These are phyloP conservation scores for Euphorbia pulcherrima DNA, from an alignment of 345 rosid species.

Conservation along the genomic window DNA sequence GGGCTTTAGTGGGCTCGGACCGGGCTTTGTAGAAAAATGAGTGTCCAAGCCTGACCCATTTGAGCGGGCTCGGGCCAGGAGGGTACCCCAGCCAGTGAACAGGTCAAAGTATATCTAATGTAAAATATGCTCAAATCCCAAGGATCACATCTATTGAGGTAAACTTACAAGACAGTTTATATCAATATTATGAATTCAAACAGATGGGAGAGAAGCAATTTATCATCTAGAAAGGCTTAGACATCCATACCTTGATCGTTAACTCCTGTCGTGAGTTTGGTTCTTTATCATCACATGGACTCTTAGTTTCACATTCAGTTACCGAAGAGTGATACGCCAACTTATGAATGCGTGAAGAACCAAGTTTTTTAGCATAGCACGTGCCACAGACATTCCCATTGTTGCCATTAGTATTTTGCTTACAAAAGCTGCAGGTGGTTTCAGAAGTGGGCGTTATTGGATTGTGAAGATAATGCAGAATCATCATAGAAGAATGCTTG, in stretches of 20 bases:
- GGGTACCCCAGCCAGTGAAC: too few species aligned
- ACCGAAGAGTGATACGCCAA: constrained; percentile 22
- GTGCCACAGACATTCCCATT: constrained; percentile 32
- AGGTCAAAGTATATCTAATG: too few species aligned
- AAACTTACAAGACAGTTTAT: too few species aligned
- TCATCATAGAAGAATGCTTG: constrained; percentile 76
- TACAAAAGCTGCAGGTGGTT: constrained; percentile 37
- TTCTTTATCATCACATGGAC: not conserved
- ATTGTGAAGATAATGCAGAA: constrained; percentile 50
- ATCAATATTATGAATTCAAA: too few species aligned
- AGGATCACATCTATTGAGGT: too few species aligned
- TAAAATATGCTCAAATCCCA: too few species aligned
- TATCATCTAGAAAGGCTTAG: not conserved
- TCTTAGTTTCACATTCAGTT: constrained; percentile 3
- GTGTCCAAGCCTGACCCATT: too few species aligned
- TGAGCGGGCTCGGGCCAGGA: too few species aligned
- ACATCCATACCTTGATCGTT: constrained; percentile 11
- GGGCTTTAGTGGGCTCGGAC: too few species aligned
- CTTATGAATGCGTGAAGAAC: constrained; percentile 26
- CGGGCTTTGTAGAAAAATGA: too few species aligned
- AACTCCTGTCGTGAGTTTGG: not conserved
- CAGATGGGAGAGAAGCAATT: too few species aligned
- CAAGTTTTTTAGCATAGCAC: constrained; percentile 29
- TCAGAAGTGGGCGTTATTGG: constrained; percentile 14
- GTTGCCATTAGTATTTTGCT: constrained; percentile 24